These are phyloP conservation scores for Dactylis glomerata DNA, from an alignment of 176 grass and related monocot genomes.

Conservation along the genomic window DNA sequence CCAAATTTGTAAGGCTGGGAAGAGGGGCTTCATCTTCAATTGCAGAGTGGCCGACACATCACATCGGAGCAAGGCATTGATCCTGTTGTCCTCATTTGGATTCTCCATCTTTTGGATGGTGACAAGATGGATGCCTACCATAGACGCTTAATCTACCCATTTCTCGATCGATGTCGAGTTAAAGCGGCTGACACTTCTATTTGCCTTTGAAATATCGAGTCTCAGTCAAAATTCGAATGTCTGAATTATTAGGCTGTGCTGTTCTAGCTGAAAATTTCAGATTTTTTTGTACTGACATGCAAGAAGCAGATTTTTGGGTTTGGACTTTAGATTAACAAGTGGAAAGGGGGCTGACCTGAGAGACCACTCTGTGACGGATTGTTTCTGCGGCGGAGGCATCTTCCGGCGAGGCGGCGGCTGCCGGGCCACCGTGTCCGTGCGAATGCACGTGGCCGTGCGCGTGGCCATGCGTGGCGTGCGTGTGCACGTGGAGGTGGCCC, in stretches of 20 bases:
- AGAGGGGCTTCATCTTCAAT: not conserved
- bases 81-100: constrained; percentile 15
- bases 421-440: constrained; percentile 2
- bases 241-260: not conserved
- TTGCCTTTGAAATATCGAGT: not conserved
- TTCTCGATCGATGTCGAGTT: not conserved
- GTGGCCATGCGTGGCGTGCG: constrained; percentile 58
- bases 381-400: constrained; percentile 44
- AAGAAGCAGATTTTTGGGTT: not conserved
- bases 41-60: constrained; percentile 12
- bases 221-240: not conserved
- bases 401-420: constrained; percentile 25
- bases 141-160: not conserved
- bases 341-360: constrained; percentile 42
- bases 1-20: constrained; percentile 3
- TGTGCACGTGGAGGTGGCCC: constrained; percentile 51
- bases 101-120: constrained; percentile 6
- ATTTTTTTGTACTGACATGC: constrained; percentile 5
- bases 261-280: not conserved
- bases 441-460: constrained; percentile 12
- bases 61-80: constrained; percentile 9
- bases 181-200: not conserved
- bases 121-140: not conserved
- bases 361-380: constrained; percentile 57
- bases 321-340: not conserved